A percentile compares a stretch with the other conserved stretches of the same genome.
These are phyloP conservation scores for Eragrostis tef DNA, from an alignment of 202 grass and related monocot species.

Conservation along the genomic window DNA sequence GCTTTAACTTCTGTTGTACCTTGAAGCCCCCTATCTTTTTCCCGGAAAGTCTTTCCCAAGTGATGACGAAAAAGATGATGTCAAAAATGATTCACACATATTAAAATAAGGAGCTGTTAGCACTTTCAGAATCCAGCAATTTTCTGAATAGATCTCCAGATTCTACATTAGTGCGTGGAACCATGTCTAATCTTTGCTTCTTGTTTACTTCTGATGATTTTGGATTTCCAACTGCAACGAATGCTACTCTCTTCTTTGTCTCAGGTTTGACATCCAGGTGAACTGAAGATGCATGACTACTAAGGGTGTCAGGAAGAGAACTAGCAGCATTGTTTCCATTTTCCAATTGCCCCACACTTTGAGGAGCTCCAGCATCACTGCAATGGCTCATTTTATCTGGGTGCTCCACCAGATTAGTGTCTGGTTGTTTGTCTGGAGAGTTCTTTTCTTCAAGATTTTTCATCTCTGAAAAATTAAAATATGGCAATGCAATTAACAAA, in stretches of 20 bases:
- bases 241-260: slow-evolving; percentile 69
- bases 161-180: slow-evolving; percentile 34
- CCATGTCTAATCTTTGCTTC: slow-evolving; percentile 55
- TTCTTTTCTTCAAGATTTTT: slow-evolving; percentile 36
- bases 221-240: slow-evolving; percentile 65
- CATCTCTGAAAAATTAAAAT: slow-evolving; percentile 40
- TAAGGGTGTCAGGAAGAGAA: slow-evolving; percentile 17
- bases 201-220: slow-evolving; percentile 49
- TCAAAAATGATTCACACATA: neutral
- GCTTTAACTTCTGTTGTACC: neutral
- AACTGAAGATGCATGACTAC: slow-evolving; percentile 22
- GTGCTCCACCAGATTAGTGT: slow-evolving; percentile 36
- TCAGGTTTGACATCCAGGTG: slow-evolving; percentile 41
- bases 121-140: slow-evolving; percentile 51
- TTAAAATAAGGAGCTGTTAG: slow-evolving; percentile 50
- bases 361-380: slow-evolving; percentile 21
- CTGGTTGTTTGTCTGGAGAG: slow-evolving; percentile 8
- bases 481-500: slow-evolving; percentile 4
- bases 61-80: neutral
- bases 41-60: neutral
- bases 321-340: neutral
- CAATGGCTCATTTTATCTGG: slow-evolving; percentile 2
- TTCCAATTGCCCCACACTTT: slow-evolving; percentile 18
- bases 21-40: slow-evolving; percentile 25
- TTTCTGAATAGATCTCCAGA: slow-evolving; percentile 44